These are phyloP conservation scores for Pyrenochaeta sp. DNA, from an alignment of 2,329 filamentous ascomycete species.

Conservation along the genomic window DNA sequence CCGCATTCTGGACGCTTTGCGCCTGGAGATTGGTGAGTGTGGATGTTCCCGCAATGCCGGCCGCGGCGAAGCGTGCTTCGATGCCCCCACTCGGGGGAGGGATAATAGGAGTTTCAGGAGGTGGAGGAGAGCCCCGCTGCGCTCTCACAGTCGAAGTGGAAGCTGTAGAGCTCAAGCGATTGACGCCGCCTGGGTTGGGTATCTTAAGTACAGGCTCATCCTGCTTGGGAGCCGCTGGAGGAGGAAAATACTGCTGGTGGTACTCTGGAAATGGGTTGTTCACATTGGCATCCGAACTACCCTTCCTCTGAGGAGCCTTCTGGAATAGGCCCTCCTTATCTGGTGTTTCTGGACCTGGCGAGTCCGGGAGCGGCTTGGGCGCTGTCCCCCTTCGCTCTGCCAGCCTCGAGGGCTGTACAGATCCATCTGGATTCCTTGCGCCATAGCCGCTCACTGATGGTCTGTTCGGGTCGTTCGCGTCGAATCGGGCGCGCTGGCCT, in stretches of 20 bases:
- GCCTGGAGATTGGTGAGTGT: constrained; percentile 79
- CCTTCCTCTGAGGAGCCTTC: constrained; percentile 59
- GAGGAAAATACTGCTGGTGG: constrained; percentile 71
- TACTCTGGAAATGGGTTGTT: constrained; percentile 60
- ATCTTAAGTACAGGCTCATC: constrained; percentile 57
- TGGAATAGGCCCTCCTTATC: constrained; percentile 85
- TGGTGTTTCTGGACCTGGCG: constrained; percentile 76
- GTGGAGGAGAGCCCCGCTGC: constrained; percentile 90
- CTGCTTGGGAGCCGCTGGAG: constrained; percentile 35
- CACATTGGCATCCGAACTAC: constrained; percentile 21
- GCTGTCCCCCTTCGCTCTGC: constrained; percentile 84
- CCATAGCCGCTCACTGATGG: constrained; percentile 58
- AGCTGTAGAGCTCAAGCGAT: constrained; percentile 78
- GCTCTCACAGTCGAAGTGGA: constrained; percentile 94
- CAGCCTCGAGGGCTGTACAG: constrained; percentile 65
- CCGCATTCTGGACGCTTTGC: constrained; percentile 81
- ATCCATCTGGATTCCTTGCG: constrained; percentile 39
- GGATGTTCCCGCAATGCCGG: constrained; percentile 85
- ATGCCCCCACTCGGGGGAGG: constrained; percentile 83
- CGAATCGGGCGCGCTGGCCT: constrained; percentile 53
- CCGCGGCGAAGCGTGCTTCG: constrained; percentile 88
- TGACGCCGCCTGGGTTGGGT: constrained; percentile 63
- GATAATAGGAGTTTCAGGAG: constrained; percentile 88
- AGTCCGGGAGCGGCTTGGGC: constrained; percentile 83
- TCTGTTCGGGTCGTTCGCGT: constrained; percentile 58